Evolutionary conservation across 2,329 filamentous ascomycete species (phyloP), one percentile per base, ranked within the genome.

Genomic region (Fusarium acutatum): DNA sequence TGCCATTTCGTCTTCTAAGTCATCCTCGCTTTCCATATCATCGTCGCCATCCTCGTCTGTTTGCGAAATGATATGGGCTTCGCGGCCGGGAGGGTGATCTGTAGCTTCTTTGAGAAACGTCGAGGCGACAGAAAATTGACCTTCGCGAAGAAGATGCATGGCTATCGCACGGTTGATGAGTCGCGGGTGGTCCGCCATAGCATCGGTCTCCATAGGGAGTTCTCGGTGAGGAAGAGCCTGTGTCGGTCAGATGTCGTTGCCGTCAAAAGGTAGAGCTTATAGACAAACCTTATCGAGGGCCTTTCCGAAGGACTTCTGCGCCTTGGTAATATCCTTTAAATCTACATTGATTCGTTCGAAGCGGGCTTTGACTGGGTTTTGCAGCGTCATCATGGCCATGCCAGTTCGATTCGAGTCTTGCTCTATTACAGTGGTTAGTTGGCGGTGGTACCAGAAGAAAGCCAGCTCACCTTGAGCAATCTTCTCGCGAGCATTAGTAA

Each of bases 61-160:
- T 46, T 70, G 78, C 53, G 49, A 70, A 44, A 65, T 71, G 64
- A 53, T 37, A 37, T 62, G 69, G 37, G 46, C 65, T 66, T 69
- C 74, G 57, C 38, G 81, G 67, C 44, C 75, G 43, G 35, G 70
- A 44, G 79, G 79, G n/a, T 83, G 80, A 47, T 85, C 81, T 66
- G 85, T 83, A 22, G 85, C 89, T 85, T 98, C 96, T 20, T 88
- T 85, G 54, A 97, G 89, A 77, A 99, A 98, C 3, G 92, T 94
- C 22, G 92, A 91, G 18, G 96, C 96, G 5, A 97, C 95, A 28
- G 88, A 88, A 82, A 99, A 99, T 80, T 97, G 93, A 54, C 96
- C 96, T 83, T 98, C 96, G 44, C 96, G 93, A 43, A 99, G 88
- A 28, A 99, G 88, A 80, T 99, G 96, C 95, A 98, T 98, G 15